Base-by-base conservation (phyloP, 257 asterid species). In the Salvia rosmarinus region DNA sequence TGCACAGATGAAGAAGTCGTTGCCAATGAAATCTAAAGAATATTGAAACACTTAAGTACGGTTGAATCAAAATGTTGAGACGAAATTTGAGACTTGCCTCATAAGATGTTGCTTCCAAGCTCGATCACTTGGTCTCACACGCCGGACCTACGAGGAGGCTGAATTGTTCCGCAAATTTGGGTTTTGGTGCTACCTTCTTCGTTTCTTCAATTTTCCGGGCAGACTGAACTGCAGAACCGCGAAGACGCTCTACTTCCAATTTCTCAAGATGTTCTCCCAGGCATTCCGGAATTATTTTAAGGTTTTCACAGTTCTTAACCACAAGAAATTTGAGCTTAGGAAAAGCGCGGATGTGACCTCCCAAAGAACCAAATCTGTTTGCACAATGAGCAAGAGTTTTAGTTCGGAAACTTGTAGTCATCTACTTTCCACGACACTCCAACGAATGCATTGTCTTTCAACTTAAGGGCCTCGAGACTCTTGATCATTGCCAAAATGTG, bases 371-470 rank as follows among this genome's bases (percentile, higher is more conserved):
- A 85, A 58, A 60, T 82, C 68, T 11, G 80, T 43, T 0, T 28
- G 21, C 0, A 10, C 66, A 40, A 85, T 76, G 46, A 71, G 64
- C 72, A 85, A 59, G 72, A 78, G 55, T 3, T 43, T 50, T 17
- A 85, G 90, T 9, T 7, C 19, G 9, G 6, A 42, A 81, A 78
- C 10, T 1, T 62, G 4, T 11, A 68, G 1, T 58, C 47, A 0
- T 6, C 35, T 0, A 71, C 46, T 0, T 52, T 3, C 87, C 87
- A 85, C 5, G 1, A 0, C 1, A 16, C 5, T 12, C 90, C 90
- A 9, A 2, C 3, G 10, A 82, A 81, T 3, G 87, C 83, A 25
- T 68, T 71, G 49, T 82, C 73, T 64, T 79, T 79, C 72, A 85
- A n/a, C 69, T 81, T 85, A n/a, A 85, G 82, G 4, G 63, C 77